Evolutionary conservation across 2,329 filamentous ascomycete genomes (phyloP).

Genomic region (Lasiodiplodia sp.): DNA sequence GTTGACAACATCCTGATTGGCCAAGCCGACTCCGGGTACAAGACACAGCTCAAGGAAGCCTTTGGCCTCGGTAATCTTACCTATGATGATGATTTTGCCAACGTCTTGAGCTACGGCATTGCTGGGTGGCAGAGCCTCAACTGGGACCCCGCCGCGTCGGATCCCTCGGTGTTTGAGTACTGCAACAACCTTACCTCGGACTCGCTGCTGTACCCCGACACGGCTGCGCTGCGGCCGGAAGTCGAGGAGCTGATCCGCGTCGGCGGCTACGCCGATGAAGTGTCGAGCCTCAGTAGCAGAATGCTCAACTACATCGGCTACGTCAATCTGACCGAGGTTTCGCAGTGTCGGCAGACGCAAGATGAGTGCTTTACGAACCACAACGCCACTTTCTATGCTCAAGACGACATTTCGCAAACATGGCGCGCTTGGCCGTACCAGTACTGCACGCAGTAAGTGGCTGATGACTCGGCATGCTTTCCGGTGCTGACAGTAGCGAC

Average conservation of each 20-base stretch:
- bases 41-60: slow-evolving; percentile 57
- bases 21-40: slow-evolving; percentile 54
- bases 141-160: slow-evolving; percentile 66
- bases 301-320: slow-evolving; percentile 66
- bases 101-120: slow-evolving; percentile 54
- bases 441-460: slow-evolving; percentile 54
- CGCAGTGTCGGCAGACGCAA: slow-evolving; percentile 52
- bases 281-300: slow-evolving; percentile 54
- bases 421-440: slow-evolving; percentile 67
- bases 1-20: slow-evolving; percentile 65
- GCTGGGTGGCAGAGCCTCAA: slow-evolving; percentile 63
- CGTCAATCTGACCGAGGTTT: slow-evolving; percentile 55
- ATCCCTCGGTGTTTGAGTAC: slow-evolving; percentile 59
- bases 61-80: slow-evolving; percentile 62
- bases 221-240: slow-evolving; percentile 45
- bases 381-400: slow-evolving; percentile 56
- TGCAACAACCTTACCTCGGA: slow-evolving; percentile 63
- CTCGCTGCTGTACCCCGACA: slow-evolving; percentile 52
- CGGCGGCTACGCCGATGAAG: slow-evolving; percentile 56
- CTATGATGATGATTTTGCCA: slow-evolving; percentile 62
- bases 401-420: slow-evolving; percentile 52
- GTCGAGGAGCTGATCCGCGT: slow-evolving; percentile 56
- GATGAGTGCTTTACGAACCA: slow-evolving; percentile 61
- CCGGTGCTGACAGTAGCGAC: slow-evolving; percentile 34
- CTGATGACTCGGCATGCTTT: not conserved